Percentiles rank a stretch among this genome's conserved stretches.
Evolutionary conservation across 208 protist species (phyloP).

Genomic region (Trypanosoma rangeli): DNA sequence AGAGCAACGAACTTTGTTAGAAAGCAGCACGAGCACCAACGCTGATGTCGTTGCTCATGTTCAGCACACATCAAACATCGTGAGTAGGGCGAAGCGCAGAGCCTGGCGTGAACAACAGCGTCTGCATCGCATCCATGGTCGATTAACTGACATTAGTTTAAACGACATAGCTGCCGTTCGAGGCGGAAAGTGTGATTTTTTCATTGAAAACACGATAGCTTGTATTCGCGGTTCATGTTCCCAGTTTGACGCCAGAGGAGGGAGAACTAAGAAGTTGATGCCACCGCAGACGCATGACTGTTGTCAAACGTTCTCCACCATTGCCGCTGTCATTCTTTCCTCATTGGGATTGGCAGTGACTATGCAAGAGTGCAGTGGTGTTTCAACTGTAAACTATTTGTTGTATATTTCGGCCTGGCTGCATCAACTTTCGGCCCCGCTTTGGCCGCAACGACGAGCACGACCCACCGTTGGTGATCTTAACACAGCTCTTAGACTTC

Average conservation of each 20-base stretch:
- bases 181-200: slow-evolving; percentile 46
- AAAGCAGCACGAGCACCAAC: slow-evolving; percentile 4
- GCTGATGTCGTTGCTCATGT: not conserved
- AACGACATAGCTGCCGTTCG: slow-evolving; percentile 47
- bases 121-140: slow-evolving; percentile 49
- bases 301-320: slow-evolving; percentile 86
- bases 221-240: slow-evolving; percentile 75
- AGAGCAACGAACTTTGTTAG: slow-evolving; percentile 1
- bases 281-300: slow-evolving; percentile 81
- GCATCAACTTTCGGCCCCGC: slow-evolving; percentile 75
- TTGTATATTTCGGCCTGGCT: slow-evolving; percentile 89
- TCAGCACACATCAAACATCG: not conserved
- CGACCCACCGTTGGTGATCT: slow-evolving; percentile 84
- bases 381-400: slow-evolving; percentile 84
- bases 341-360: slow-evolving; percentile 70
- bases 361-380: slow-evolving; percentile 53
- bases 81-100: slow-evolving; percentile 1
- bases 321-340: slow-evolving; percentile 73
- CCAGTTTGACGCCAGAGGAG: slow-evolving; percentile 74
- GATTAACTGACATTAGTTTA: slow-evolving; percentile 66
- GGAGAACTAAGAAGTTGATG: slow-evolving; percentile 47
- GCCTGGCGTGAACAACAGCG: slow-evolving; percentile 54
- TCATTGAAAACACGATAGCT: slow-evolving; percentile 44
- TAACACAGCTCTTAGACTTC: slow-evolving; percentile 71
- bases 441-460: slow-evolving; percentile 61